Base-by-base conservation (phyloP, 441 rosid species). In the Breynia disticha region DNA sequence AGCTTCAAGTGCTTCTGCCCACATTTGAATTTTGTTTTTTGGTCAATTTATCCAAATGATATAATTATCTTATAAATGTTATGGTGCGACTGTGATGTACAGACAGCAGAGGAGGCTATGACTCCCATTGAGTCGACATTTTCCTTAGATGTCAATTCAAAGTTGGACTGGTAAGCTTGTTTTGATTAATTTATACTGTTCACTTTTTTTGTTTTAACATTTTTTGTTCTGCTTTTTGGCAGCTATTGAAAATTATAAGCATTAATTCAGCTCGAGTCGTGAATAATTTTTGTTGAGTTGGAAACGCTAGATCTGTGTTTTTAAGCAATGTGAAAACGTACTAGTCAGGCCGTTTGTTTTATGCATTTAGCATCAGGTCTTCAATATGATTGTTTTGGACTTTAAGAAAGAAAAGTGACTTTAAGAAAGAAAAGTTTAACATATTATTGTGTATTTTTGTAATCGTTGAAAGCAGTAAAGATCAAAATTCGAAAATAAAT, bases 41-140 rank as follows among this genome's bases (percentile, higher is more conserved):
- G 19, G 37, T 19, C 2, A 45, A 24, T 51, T 52, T 19, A 16
- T 50, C 43, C 39, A n/a, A 16, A 24, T 57, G 50, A 28, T 37
- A 46, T 53, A 14, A 35, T 41, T 28, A 28, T 22, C 43, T 44
- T 57, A 52, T 24, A 67, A 50, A 24, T 41, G 62, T 65, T 22
- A 18, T 52, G 47, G n/a, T 41, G 13, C 20, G 21, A 28, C 1
- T 28, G 35, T 28, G 7, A 55, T 47, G 20, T 54, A 72, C 93
- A 91, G 96, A 91, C 96, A n/a, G 96, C 96, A 18, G 87, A 87
- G 61, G 94, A 87, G 75, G 98, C 98, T 24, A 91, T 91, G 98
- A 91, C 98, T 10, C 98, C 98, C 20, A 91, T 91, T 66, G 98
- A 87, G 64, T 90, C 95, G 17, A 85, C 95, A 19, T 90, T 90